Evolutionary conservation across 2,329 filamentous ascomycete species (phyloP), one percentile per base, ranked within the genome.

Genomic region (Diaporthe australafricana): DNA sequence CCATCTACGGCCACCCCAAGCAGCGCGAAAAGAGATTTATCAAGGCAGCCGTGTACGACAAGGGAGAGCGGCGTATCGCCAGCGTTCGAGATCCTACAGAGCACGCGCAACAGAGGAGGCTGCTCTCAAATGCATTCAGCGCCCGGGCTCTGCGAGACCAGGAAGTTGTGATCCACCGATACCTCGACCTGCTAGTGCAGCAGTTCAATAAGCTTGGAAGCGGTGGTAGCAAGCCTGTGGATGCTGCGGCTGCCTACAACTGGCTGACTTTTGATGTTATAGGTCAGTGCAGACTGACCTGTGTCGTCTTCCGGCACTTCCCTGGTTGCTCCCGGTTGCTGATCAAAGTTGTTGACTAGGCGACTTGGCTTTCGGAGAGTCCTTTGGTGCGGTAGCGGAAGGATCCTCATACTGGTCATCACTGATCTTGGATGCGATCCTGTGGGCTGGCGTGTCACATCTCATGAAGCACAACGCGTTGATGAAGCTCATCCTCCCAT

Each of bases 331-430:
- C 9, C 32, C 14, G 11, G 5, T 14, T 20, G n/a, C 47, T 47
- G 7, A 70, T 65, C 45, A 35, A 9, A 30, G 48, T 20, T 3
- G 8, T 11, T 20, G n/a, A n/a, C n/a, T 25, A 78, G 78, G 77
- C 1, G 83, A 86, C 68, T 78, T 86, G 50, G 80, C 82, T 0
- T 85, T 85, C 72, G 84, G 83, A 6, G 81, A 84, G 70, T 79
- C 81, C 1, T 84, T 84, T 74, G 78, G 77, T 12, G 79, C 77
- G 70, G 74, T 83, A 5, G 73, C 75, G 7, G 66, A 70, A 9
- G 72, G 73, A 14, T 69, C 76, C 32, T 71, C 72, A 6, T 75
- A 76, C 55, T 77, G 78, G 78, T 74, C 79, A 32, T 65, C 74
- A 17, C 57, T 78, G 6, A 72, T 79, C 35, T 45, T 74, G 30